These are phyloP conservation scores for Poteriospumella lacustris DNA, from an alignment of 108 stramenopile genomes.

Conservation along the genomic window DNA sequence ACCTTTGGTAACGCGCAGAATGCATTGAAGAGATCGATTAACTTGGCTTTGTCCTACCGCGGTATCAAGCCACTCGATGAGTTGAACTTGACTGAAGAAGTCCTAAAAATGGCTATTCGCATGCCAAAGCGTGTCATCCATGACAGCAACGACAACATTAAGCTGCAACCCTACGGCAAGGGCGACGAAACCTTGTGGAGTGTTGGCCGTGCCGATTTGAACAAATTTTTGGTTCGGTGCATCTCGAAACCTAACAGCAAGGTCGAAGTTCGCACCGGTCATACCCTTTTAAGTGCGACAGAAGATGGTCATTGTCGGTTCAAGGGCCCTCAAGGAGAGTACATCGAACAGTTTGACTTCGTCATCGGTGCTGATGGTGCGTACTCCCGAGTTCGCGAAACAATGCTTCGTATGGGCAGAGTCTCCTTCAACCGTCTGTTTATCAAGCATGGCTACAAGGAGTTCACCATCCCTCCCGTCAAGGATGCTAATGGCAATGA, in stretches of 20 bases:
- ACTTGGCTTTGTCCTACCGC: conserved; percentile 40
- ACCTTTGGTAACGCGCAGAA: not conserved
- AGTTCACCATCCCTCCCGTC: conserved; percentile 57
- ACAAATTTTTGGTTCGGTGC: conserved; percentile 24
- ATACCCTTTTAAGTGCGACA: conserved; percentile 11
- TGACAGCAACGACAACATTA: conserved; percentile 1
- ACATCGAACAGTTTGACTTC: conserved; percentile 30
- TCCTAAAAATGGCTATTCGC: not conserved
- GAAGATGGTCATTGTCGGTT: not conserved
- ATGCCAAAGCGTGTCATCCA: conserved; percentile 41
- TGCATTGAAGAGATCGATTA: conserved; percentile 38
- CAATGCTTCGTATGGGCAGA: conserved; percentile 29
- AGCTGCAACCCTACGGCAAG: conserved; percentile 35
- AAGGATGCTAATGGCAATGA: not conserved
- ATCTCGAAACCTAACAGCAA: not conserved
- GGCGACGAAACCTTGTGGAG: conserved; percentile 24
- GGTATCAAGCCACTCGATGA: conserved; percentile 26
- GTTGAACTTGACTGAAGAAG: conserved; percentile 13
- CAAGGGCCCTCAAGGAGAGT: not conserved
- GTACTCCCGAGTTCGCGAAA: conserved; percentile 60
- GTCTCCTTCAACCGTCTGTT: conserved; percentile 24
- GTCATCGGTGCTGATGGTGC: conserved; percentile 68
- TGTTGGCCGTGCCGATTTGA: conserved; percentile 32
- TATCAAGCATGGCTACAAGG: conserved; percentile 58
- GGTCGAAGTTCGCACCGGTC: conserved; percentile 13